Evolutionary conservation across 2,329 filamentous ascomycete genomes (phyloP).

Genomic region (Sporothrix luriei): DNA sequence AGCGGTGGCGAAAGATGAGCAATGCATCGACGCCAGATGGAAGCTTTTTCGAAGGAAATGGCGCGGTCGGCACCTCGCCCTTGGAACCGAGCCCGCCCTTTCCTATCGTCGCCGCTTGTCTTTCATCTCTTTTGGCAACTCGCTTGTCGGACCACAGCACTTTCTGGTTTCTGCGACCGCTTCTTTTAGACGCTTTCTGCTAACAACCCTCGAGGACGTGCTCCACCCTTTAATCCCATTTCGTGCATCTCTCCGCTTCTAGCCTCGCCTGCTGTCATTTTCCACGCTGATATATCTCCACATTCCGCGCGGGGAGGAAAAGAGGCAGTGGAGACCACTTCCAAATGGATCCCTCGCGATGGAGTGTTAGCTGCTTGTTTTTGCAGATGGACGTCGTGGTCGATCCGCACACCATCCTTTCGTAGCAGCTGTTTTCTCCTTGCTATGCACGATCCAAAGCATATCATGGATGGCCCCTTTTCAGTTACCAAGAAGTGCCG

Average conservation of each 20-base stretch:
- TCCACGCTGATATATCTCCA: background rate
- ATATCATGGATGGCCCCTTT: background rate
- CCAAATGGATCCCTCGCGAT: background rate
- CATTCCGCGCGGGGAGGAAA: background rate
- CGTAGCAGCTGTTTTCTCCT: background rate
- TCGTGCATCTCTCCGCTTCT: conserved; percentile 7
- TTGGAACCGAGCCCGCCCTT: conserved; percentile 8
- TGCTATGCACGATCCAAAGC: background rate
- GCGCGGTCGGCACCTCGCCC: conserved; percentile 16
- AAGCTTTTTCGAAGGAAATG: conserved; percentile 22
- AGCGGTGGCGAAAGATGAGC: background rate
- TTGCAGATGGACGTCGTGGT: background rate
- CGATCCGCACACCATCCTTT: conserved; percentile 24
- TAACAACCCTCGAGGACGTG: background rate
- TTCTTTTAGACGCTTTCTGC: background rate
- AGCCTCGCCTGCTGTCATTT: background rate
- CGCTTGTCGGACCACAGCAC: background rate
- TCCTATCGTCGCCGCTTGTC: background rate
- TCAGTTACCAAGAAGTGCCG: conserved; percentile 5
- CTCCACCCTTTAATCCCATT: conserved; percentile 15
- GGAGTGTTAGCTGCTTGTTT: conserved; percentile 19
- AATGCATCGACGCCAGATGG: conserved; percentile 18
- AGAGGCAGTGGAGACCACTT: background rate
- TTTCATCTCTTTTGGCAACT: background rate
- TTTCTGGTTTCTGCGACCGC: background rate